Percentiles rank a stretch among this genome's conserved stretches.
Conservation (phyloP, 1,139 yeast genomes). For the Zygoascus hellenicus region DNA sequence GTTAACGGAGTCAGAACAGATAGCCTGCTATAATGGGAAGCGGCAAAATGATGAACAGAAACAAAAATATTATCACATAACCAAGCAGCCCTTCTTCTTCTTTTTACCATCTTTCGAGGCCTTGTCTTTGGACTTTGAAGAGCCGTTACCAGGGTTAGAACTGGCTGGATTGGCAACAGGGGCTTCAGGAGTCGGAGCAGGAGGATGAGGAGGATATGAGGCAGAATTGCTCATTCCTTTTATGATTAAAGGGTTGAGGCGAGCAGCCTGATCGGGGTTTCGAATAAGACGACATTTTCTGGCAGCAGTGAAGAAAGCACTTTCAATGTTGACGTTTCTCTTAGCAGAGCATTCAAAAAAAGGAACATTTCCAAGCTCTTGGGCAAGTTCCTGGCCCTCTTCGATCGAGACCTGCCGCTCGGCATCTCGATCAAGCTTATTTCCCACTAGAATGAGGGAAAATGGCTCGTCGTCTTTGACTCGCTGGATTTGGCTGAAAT, state of each 20-base stretch:
- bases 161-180: neutral
- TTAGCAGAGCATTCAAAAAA: conserved; percentile 92
- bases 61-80: conserved; percentile 8
- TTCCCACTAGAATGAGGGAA: conserved; percentile 38
- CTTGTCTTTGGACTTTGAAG: neutral
- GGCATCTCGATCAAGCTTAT: conserved; percentile 56
- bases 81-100: conserved; percentile 14
- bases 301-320: conserved; percentile 84
- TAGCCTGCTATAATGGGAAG: neutral
- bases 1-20: too few species aligned
- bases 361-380: conserved; percentile 62
- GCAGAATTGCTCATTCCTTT: conserved; percentile 4
- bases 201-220: neutral
- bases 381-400: conserved; percentile 66
- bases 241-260: conserved; percentile 3
- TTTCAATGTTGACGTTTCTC: conserved; percentile 83
- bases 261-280: conserved; percentile 16
- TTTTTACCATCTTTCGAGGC: conserved; percentile 1
- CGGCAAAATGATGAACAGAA: neutral
- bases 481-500: conserved; percentile 82
- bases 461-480: conserved; percentile 65
- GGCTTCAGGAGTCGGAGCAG: neutral
- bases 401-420: conserved; percentile 75
- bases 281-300: conserved; percentile 56
- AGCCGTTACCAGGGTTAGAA: neutral